Base-by-base conservation (phyloP, 306 rosid genomes). In the Cucurbita maxima region DNA sequence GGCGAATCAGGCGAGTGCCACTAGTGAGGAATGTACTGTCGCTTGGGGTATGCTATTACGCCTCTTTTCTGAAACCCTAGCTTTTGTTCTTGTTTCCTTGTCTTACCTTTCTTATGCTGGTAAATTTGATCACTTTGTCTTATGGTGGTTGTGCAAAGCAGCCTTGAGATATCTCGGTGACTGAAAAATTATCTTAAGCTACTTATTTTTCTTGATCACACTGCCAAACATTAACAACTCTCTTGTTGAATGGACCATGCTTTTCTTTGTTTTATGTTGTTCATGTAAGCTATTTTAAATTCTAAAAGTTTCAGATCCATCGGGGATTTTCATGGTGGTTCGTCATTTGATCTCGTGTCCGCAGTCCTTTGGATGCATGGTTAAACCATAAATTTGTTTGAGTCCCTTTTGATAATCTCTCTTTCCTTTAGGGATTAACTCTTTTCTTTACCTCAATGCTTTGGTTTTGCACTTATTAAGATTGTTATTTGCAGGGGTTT, bases 1-100 rank as follows among this genome's bases (percentile, higher is more conserved):
- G 68, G 98, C 98, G 2, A 92, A 92, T 81, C 97, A 94, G 83
- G 98, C 98, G 18, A 93, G 98, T 58, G 94, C 96, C 4, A 88
- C 97, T 1, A 89, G 96, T 74, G 97, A 94, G 87, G 96, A 94
- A 72, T 94, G 98, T 60, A 90, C 98, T 3, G 95, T 94, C 18
- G 98, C 97, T 73, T 90, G 95, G 98, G 98, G 99, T 94, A 88
- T 81, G 88, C 44, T 77, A 63, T 47, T 22, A 56, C 72, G 51
- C 41, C 55, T 68, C 73, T 47, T 18, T 67, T 67, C 13, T 47
- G 7, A 3, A 47, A 47, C 57, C 41, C n/a, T 68, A 25, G 47
- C 47, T 50, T 50, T 70, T 25, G 20, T 50, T 70, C n/a, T 48
- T 15, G 30, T 30, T 70, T 22, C 47, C 30, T 70, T 7, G 47